Conservation (phyloP, 306 rosid genomes). For the Begonia fuchsioides region DNA sequence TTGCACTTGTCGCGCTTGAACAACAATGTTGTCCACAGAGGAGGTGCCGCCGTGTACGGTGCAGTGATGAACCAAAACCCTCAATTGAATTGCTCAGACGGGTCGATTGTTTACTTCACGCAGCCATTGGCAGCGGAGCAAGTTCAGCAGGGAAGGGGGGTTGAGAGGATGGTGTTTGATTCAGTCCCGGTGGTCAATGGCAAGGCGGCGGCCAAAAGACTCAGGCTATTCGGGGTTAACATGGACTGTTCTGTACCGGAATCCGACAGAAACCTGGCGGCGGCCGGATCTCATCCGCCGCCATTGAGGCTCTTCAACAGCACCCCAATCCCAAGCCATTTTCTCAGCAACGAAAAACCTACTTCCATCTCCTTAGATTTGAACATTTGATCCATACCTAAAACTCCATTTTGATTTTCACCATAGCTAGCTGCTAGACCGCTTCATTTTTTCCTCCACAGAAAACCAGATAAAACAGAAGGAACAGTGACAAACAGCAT, state of each 20-base stretch:
- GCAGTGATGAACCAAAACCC: conserved; percentile 7
- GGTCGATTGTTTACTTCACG: conserved; percentile 14
- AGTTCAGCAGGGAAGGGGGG: conserved; percentile 1
- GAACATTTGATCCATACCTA: conserved; percentile 8
- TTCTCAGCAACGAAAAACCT: conserved; percentile 19
- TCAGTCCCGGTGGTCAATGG: conserved; percentile 33
- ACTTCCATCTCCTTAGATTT: conserved; percentile 23
- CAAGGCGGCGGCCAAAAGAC: conserved; percentile 18
- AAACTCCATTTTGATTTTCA: conserved; percentile 2
- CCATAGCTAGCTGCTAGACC: conserved; percentile 22
- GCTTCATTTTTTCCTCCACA: conserved; percentile 2
- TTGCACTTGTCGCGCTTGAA: conserved; percentile 6
- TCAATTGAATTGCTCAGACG: background rate
- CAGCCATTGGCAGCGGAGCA: background rate
- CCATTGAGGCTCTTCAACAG: conserved; percentile 24
- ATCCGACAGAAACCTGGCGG: no score
- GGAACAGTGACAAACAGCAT: no score
- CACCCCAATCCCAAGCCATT: conserved; percentile 18
- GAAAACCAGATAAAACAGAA: no score
- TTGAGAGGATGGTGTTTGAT: conserved; percentile 15
- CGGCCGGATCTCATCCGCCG: no score
- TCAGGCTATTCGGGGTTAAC: conserved; percentile 40
- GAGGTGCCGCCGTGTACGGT: conserved; percentile 11
- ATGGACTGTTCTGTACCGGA: conserved; percentile 28
- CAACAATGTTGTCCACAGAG: conserved; percentile 5